phyloP scores from a whole-genome alignment of 2,329 filamentous ascomycete species.

The Pezicula radicicola region DNA sequence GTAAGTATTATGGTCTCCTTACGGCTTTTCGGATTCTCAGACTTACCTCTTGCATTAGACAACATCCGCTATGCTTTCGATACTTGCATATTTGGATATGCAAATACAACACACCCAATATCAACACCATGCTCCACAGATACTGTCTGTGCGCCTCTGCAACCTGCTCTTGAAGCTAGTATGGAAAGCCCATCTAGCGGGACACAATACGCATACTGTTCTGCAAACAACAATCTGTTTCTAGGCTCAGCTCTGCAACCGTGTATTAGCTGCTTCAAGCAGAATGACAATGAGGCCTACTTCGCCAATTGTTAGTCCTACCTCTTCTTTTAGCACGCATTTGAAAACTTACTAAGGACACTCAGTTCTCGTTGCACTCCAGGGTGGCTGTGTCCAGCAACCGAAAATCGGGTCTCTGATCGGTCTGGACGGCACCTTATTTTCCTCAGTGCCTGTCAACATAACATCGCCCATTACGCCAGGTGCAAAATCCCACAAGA shows the following conservation, averaged over 20 bases:
- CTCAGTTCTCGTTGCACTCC: slow-evolving; percentile 22
- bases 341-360: neutral
- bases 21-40: neutral
- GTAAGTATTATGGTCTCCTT: slow-evolving; percentile 14
- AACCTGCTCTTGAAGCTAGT: slow-evolving; percentile 18
- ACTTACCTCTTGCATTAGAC: slow-evolving; percentile 15
- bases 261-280: slow-evolving; percentile 14
- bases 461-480: slow-evolving; percentile 16
- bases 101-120: slow-evolving; percentile 17
- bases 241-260: slow-evolving; percentile 1
- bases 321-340: neutral
- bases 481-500: slow-evolving; percentile 6
- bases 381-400: slow-evolving; percentile 24
- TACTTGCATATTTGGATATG: slow-evolving; percentile 22
- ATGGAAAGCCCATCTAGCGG: slow-evolving; percentile 15
- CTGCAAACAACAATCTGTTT: slow-evolving; percentile 15
- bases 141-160: slow-evolving; percentile 19
- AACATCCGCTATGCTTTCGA: slow-evolving; percentile 26
- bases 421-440: slow-evolving; percentile 22
- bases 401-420: slow-evolving; percentile 15
- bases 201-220: slow-evolving; percentile 24
- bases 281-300: slow-evolving; percentile 7
- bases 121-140: slow-evolving; percentile 21
- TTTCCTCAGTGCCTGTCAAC: slow-evolving; percentile 18
- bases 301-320: slow-evolving; percentile 16